Conservation (phyloP, 306 rosid species). For the Sophora flavescens region DNA sequence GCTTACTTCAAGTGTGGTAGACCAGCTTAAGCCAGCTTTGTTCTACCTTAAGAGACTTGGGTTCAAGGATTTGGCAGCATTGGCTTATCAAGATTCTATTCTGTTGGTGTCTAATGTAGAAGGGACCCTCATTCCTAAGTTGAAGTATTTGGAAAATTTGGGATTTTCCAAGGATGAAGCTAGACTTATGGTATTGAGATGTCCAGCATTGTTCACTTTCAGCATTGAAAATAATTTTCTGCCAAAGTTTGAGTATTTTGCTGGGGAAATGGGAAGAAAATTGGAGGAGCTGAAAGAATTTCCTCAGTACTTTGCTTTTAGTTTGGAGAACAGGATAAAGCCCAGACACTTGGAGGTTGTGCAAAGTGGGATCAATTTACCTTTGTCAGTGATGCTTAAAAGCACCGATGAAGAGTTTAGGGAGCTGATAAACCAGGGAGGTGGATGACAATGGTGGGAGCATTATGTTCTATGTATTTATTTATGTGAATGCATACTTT, state of each 20-base stretch:
- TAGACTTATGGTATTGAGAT: slow-evolving; percentile 72
- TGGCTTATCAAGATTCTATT: slow-evolving; percentile 76
- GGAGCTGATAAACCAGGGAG: slow-evolving; percentile 49
- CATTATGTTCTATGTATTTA: slow-evolving; percentile 24
- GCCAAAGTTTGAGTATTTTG: slow-evolving; percentile 80
- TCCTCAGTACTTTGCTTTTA: slow-evolving; percentile 90
- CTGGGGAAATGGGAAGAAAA: slow-evolving; percentile 63
- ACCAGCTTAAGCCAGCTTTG: slow-evolving; percentile 85
- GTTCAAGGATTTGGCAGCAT: slow-evolving; percentile 62
- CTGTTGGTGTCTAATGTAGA: slow-evolving; percentile 85
- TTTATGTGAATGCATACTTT: slow-evolving; percentile 27
- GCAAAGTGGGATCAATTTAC: slow-evolving; percentile 57
- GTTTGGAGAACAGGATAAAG: slow-evolving; percentile 91
- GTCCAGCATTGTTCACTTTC: slow-evolving; percentile 84
- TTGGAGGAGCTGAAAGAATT: slow-evolving; percentile 76
- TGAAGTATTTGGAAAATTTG: slow-evolving; percentile 62
- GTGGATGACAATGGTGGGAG: slow-evolving; percentile 36
- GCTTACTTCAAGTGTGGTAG: slow-evolving; percentile 74
- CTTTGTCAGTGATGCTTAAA: slow-evolving; percentile 81
- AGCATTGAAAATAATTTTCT: slow-evolving; percentile 80
- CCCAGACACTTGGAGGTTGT: slow-evolving; percentile 75
- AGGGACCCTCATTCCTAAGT: slow-evolving; percentile 76
- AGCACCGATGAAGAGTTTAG: slow-evolving; percentile 80
- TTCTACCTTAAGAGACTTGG: slow-evolving; percentile 82
- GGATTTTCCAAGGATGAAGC: slow-evolving; percentile 66